Evolutionary conservation across 2,329 filamentous ascomycete species (phyloP), one percentile per base, ranked within the genome.

Genomic region (Xylariaceae sp.): DNA sequence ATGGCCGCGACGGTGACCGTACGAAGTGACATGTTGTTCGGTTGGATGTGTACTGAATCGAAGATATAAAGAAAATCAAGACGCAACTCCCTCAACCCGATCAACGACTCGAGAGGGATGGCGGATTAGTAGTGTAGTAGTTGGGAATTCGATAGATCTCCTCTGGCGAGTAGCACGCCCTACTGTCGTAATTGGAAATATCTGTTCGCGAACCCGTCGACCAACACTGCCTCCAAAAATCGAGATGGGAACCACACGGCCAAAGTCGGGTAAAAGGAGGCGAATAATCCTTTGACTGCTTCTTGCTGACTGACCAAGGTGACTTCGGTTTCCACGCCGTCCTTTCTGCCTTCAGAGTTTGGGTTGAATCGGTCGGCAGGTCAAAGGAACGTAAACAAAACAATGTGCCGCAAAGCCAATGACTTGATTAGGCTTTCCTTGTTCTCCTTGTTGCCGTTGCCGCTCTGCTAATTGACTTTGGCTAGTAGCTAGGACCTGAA

Each of bases 101-200:
- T 68, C 66, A 67, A 67, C 66, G 66, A 65, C 60, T 62, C 56
- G 64, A 66, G n/a, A n/a, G n/a, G 62, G 57, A 57, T 54, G 41
- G 45, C 48, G 50, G 54, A 58, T 50, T 47, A 56, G 44, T 50
- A 19, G 51, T 48, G 40, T 42, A 20, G 26, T 42, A 26, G 26
- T 40, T 48, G 2, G 40, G 32, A 44, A 48, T 50, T 44, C 40
- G 41, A n/a, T n/a, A n/a, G n/a, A 54, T 56, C 60, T 56, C 58
- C 56, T 59, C 58, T 55, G 46, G 56, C 48, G 56, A 59, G 54
- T 20, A 45, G 49, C 47, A 43, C 45, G 48, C 42, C 18, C 52
- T 29, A 40, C 50, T 44, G 37, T 56, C 54, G 49, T 50, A 37
- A 52, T 58, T 48, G 40, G 44, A 54, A 46, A 20, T 46, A 3